Evolutionary conservation across 2,329 filamentous ascomycete genomes (phyloP).

Genomic region (Aaosphaeria pasadenensis): DNA sequence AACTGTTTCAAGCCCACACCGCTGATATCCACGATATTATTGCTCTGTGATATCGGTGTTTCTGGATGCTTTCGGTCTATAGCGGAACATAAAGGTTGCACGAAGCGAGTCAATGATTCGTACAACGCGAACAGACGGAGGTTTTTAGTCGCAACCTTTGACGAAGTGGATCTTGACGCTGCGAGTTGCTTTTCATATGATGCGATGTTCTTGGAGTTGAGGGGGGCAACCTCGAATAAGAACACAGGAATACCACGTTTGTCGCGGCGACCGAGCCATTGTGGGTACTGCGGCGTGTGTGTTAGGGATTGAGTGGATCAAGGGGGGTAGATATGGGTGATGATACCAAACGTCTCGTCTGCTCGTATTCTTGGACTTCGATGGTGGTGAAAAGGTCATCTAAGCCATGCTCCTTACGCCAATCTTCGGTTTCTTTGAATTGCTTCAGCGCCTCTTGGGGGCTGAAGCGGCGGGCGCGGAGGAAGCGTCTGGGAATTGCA

Average conservation of each 20-base stretch:
- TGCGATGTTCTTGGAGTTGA: constrained; percentile 78
- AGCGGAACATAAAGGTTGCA: constrained; percentile 78
- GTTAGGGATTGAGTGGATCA: constrained; percentile 10
- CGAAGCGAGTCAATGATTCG: constrained; percentile 86
- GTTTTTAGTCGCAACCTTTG: constrained; percentile 70
- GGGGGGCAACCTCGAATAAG: constrained; percentile 79
- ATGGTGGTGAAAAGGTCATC: constrained; percentile 82
- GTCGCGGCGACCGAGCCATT: constrained; percentile 92
- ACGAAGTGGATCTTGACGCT: constrained; percentile 56
- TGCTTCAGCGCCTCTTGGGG: constrained; percentile 75
- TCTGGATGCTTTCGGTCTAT: constrained; percentile 70
- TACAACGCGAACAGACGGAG: constrained; percentile 88
- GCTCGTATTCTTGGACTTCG: constrained; percentile 79
- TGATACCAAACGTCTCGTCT: constrained; percentile 68
- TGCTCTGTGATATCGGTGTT: constrained; percentile 88
- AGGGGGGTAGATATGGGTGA: background rate
- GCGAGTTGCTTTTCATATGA: constrained; percentile 68
- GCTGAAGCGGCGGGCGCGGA: constrained; percentile 80
- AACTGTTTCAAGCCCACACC: constrained; percentile 88
- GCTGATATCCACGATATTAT: constrained; percentile 91
- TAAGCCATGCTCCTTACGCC: constrained; percentile 76
- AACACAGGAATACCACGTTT: constrained; percentile 89
- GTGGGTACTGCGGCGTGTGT: constrained; percentile 65
- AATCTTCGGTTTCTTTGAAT: constrained; percentile 85
- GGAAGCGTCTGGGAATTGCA: constrained; percentile 63